phyloP scores from a whole-genome alignment of 1,284 basidiomycete species.

The Grifola frondosa region DNA sequence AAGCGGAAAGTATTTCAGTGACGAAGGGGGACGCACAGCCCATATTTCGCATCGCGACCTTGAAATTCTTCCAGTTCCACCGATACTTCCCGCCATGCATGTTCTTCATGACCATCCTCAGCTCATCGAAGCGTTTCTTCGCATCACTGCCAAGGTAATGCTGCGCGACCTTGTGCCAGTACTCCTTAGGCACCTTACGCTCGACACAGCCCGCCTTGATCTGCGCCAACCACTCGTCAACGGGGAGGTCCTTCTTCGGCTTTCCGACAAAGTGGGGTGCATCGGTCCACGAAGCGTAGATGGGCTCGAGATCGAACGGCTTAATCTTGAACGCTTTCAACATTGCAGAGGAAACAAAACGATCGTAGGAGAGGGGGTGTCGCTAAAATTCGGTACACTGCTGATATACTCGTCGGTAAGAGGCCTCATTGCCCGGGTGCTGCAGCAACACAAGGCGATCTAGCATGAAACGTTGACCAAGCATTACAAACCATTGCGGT shows the following conservation, averaged over 20 bases:
- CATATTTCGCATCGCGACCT: slow-evolving; percentile 73
- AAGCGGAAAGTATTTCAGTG: slow-evolving; percentile 5
- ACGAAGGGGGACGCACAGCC: slow-evolving; percentile 55
- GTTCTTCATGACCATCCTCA: slow-evolving; percentile 69
- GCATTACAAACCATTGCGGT: no score
- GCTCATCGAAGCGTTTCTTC: slow-evolving; percentile 58
- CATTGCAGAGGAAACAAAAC: slow-evolving; percentile 35
- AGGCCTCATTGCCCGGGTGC: background rate
- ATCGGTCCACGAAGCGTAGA: slow-evolving; percentile 60
- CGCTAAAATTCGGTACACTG: no score
- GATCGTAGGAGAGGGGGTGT: background rate
- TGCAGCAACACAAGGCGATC: no score
- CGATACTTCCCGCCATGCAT: slow-evolving; percentile 72
- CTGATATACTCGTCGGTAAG: no score
- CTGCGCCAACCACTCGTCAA: slow-evolving; percentile 67
- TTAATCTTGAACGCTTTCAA: slow-evolving; percentile 75
- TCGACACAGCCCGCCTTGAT: slow-evolving; percentile 68
- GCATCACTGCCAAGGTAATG: slow-evolving; percentile 69
- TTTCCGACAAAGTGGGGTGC: slow-evolving; percentile 66
- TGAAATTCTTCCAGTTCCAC: slow-evolving; percentile 80
- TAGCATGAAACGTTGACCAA: no score
- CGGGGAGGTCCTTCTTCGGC: slow-evolving; percentile 60
- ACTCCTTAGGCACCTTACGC: slow-evolving; percentile 69
- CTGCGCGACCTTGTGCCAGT: slow-evolving; percentile 76
- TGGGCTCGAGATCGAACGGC: slow-evolving; percentile 65